Evolutionary conservation across 208 protist genomes (phyloP).

Genomic region (Crithidia brevicula): DNA sequence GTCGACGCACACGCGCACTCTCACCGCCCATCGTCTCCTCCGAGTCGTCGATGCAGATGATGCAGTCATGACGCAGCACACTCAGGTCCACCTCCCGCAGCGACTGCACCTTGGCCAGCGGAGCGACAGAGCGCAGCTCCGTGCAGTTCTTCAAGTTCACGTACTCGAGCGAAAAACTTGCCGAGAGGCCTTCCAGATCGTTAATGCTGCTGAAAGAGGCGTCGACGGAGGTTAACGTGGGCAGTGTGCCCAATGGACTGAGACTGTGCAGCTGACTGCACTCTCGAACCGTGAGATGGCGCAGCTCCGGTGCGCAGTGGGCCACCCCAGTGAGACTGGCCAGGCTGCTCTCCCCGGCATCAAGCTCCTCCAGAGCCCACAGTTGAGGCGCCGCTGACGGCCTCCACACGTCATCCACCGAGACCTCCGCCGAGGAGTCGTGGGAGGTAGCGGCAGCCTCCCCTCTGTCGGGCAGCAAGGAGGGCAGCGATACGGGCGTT

Average conservation of each 20-base stretch:
- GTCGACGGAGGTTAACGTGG: slow-evolving; percentile 15
- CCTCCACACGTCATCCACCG: too few relatives aligned
- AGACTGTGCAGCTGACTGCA: slow-evolving; percentile 27
- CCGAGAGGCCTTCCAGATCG: slow-evolving; percentile 22
- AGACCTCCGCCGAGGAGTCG: not conserved
- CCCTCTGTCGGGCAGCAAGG: not conserved
- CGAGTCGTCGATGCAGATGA: slow-evolving; percentile 10
- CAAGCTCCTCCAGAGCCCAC: slow-evolving; percentile 26
- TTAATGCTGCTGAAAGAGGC: slow-evolving; percentile 22
- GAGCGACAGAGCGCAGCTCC: slow-evolving; percentile 19
- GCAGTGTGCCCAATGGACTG: slow-evolving; percentile 19
- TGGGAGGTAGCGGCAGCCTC: not conserved
- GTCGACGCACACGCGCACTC: not conserved
- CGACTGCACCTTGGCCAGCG: slow-evolving; percentile 24
- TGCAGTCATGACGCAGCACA: slow-evolving; percentile 10
- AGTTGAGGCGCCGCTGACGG: too few relatives aligned
- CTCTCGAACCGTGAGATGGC: slow-evolving; percentile 24
- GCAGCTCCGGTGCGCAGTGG: slow-evolving; percentile 23
- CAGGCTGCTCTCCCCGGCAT: slow-evolving; percentile 25
- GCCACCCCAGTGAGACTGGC: slow-evolving; percentile 4
- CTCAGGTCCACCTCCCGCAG: slow-evolving; percentile 29
- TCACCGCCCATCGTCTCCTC: not conserved
- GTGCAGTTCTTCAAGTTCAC: slow-evolving; percentile 32
- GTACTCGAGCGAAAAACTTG: slow-evolving; percentile 20
- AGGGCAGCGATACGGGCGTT: too few relatives aligned